Evolutionary conservation across 495 filamentous ascomycete species (phyloP), one percentile per base, ranked within the genome.

Genomic region (Aspergillus carlsbadensis): DNA sequence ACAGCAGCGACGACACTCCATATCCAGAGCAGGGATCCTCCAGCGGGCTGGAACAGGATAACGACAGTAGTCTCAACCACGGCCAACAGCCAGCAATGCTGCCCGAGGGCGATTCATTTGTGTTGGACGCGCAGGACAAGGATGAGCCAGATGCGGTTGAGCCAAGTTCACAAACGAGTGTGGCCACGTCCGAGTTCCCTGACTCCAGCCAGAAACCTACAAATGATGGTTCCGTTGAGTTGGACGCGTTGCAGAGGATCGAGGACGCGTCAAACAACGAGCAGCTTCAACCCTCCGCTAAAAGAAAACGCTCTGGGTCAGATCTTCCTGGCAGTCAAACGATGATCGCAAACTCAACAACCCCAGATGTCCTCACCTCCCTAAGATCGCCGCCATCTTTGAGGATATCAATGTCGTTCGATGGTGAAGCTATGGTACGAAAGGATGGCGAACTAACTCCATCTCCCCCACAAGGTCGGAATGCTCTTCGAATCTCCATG

Each of bases 361-460:
- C 62, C 26, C 58, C 58, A 36, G 48, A 56, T 10, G 56, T 56
- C 24, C 59, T 62, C 14, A 65, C 65, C 1, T 58, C 48, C 21
- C 29, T 70, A 10, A 76, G 69, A 45, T 77, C 74, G 6, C 76
- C 76, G n/a, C 76, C 76, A 11, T 77, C 76, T 10, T 51, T 78
- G 62, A 67, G 76, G 43, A 56, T 96, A 47, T 91, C 89, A 0
- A 72, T 90, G 56, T 92, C 89, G 17, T 78, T 88, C 45, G 90
- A 95, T 52, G 92, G 92, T 50, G 89, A 89, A 64, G 92, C 91
- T 2, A 85, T 90, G 70, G 77, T 97, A 31, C 78, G 88, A 8
- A 82, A 86, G 41, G 75, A 84, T 58, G 81, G 81, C 48, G 81
- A 81, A 61, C 64, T 77, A 50, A 82, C 84, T 6, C 84, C 84